Percentiles rank a stretch among this genome's conserved stretches.
These are phyloP conservation scores for Arabis hirsuta DNA, from an alignment of 345 rosid genomes.

Conservation along the genomic window DNA sequence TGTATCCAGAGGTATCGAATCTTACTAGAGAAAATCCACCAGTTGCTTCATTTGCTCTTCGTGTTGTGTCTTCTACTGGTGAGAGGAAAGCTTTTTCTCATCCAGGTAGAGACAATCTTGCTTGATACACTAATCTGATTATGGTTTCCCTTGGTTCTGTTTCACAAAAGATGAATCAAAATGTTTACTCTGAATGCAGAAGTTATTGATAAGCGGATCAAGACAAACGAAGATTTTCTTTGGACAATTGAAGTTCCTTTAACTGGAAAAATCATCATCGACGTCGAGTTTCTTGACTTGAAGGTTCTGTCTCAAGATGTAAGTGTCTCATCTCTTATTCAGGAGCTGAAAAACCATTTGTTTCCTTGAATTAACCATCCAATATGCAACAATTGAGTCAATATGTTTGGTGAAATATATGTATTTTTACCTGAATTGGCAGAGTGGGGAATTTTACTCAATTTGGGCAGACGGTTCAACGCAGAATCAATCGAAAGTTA, in stretches of 20 bases:
- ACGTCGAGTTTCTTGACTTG: constrained; percentile 86
- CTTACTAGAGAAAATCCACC: constrained; percentile 83
- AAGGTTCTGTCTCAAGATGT: constrained; percentile 74
- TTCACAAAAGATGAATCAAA: constrained; percentile 17
- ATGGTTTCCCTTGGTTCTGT: background rate
- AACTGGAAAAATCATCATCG: constrained; percentile 84
- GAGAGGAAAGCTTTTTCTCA: constrained; percentile 79
- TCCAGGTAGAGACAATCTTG: constrained; percentile 58
- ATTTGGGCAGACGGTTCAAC: constrained; percentile 77
- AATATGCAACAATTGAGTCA: constrained; percentile 10
- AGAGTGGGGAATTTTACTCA: constrained; percentile 79
- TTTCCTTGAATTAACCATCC: too few relatives aligned
- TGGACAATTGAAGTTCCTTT: constrained; percentile 87
- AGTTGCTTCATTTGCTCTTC: constrained; percentile 76
- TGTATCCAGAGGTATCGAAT: constrained; percentile 82
- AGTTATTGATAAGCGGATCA: constrained; percentile 72
- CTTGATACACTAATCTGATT: background rate
- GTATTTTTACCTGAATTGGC: constrained; percentile 20
- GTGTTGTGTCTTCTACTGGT: constrained; percentile 68
- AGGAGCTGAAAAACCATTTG: too few relatives aligned
- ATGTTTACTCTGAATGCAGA: constrained; percentile 47
- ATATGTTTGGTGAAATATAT: background rate
- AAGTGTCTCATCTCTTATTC: constrained; percentile 42
- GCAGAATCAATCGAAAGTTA: constrained; percentile 51
- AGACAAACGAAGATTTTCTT: constrained; percentile 75